Evolutionary conservation across 1,284 basidiomycete species (phyloP), one percentile per base, ranked within the genome.

Genomic region (Rhodotorula glutinis): DNA sequence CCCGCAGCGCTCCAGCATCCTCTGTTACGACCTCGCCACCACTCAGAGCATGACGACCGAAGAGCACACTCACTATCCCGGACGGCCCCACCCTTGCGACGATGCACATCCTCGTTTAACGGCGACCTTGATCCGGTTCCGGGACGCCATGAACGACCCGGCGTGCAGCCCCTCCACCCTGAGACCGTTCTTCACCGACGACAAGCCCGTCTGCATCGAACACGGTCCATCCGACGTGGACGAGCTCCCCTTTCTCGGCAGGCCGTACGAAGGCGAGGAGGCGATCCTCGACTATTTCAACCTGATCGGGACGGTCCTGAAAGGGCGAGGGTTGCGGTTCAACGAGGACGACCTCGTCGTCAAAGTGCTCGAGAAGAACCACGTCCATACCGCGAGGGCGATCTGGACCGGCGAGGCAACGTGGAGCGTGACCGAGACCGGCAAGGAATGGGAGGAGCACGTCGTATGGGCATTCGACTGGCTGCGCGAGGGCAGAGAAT

Each of bases 191-290:
- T 65, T 46, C 52, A 43, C 43, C 29, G 63, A 43, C n/a, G 47
- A 65, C 57, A 17, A 21, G 19, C 61, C 61, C 23, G 41, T 41
- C 61, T 63, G 61, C 61, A 19, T 57, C 55, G 61, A 63, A 8
- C 61, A 63, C 29, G 61, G 61, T 19, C 61, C 61, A 3, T 4
- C 23, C 1, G 61, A 43, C 4, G 46, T 57, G 21, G 21, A 23
- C 9, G 40, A 27, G n/a, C 55, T 63, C 10, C 61, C 61, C 4
- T 57, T 63, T 55, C 55, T 63, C 55, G 61, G 61, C 47, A 13
- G 23, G 11, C 40, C 40, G 16, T 63, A 57, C 40, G 23, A n/a
- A 11, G 61, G 61, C 23, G 38, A 53, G 13, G 19, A 43, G 4
- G 23, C 29, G 16, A 57, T 63, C 30, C 16, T 43, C 11, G 29